Evolutionary conservation across 2,329 filamentous ascomycete genomes (phyloP), one percentile per base, ranked within the genome.

Genomic region (Clarireedia homoeocarpa): DNA sequence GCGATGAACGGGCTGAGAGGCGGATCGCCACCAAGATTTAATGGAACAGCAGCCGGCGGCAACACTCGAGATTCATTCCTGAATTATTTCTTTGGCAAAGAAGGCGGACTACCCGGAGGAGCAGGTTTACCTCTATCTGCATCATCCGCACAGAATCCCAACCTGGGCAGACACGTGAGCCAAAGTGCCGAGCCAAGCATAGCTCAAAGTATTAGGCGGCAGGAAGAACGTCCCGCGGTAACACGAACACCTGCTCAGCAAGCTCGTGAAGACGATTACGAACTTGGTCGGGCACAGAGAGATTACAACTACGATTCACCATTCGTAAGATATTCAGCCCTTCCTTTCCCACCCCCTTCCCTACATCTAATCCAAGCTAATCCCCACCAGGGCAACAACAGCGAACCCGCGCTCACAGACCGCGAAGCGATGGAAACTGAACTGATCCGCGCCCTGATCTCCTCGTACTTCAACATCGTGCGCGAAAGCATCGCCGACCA

Each of bases 81-180:
- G 60, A 97, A 92, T 73, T 99, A 99, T 73, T 99, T 99, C 74
- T 99, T 99, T 67, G 91, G 94, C 65, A 97, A 99, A 70, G 94
- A 99, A 59, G 89, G 89, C 48, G 77, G 81, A 40, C 72, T 77
- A 34, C 74, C 77, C 58, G 67, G 75, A 47, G 73, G 71, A 51
- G 55, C 67, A 34, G 69, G 70, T 7, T 58, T 63, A 20, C 64
- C 69, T 67, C 64, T 72, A 62, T 71, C 71, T 60, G 70, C 62
- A 14, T 50, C 60, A 17, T 34, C 53, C 9, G 36, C 46, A 9
- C 53, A 55, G 20, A 71, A 69, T 71, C 30, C 69, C 72, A 62
- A 75, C 72, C 61, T 71, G 61, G 56, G 67, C 63, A 79, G 91
- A 62, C 89, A 95, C 68, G 84, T 89, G 50, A 91, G 83, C 73